phyloP scores from a whole-genome alignment of 306 rosid genomes.

The Pterocarpus santalinus region DNA sequence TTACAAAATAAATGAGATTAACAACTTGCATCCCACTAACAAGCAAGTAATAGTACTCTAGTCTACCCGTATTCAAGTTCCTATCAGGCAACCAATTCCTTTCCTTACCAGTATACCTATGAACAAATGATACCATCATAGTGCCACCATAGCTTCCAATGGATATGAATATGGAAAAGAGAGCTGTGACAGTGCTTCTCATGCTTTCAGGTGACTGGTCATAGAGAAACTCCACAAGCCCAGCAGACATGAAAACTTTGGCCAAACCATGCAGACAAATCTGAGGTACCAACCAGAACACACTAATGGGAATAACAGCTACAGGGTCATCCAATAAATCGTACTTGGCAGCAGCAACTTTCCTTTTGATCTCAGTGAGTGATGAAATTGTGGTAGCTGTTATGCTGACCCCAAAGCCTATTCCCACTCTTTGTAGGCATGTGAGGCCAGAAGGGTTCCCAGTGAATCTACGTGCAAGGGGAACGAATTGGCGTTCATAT shows the following conservation, averaged over 20 bases:
- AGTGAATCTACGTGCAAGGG: slow-evolving; percentile 56
- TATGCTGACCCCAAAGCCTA: slow-evolving; percentile 58
- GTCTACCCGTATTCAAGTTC: slow-evolving; percentile 63
- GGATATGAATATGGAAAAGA: slow-evolving; percentile 55
- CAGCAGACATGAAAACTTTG: slow-evolving; percentile 64
- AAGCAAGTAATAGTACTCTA: slow-evolving; percentile 63
- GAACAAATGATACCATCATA: slow-evolving; percentile 57
- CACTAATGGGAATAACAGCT: slow-evolving; percentile 57
- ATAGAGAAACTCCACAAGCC: slow-evolving; percentile 70
- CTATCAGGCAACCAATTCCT: slow-evolving; percentile 70
- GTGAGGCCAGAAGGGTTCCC: slow-evolving; percentile 64
- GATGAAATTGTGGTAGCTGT: slow-evolving; percentile 53
- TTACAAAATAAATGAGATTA: slow-evolving; percentile 54
- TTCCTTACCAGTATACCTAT: slow-evolving; percentile 41
- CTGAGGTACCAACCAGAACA: slow-evolving; percentile 73
- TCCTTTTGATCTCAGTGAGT: slow-evolving; percentile 53
- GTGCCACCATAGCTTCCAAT: slow-evolving; percentile 58
- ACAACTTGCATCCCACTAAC: slow-evolving; percentile 60
- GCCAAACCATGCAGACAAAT: slow-evolving; percentile 58
- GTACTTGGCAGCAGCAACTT: slow-evolving; percentile 48
- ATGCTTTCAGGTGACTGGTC: slow-evolving; percentile 73
- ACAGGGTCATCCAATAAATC: slow-evolving; percentile 54
- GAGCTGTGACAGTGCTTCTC: slow-evolving; percentile 62
- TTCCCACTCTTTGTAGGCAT: slow-evolving; percentile 71
- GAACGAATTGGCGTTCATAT: slow-evolving; percentile 65